Conservation (phyloP, 176 grass and related monocot species). For the Rhynchospora tenuis region DNA sequence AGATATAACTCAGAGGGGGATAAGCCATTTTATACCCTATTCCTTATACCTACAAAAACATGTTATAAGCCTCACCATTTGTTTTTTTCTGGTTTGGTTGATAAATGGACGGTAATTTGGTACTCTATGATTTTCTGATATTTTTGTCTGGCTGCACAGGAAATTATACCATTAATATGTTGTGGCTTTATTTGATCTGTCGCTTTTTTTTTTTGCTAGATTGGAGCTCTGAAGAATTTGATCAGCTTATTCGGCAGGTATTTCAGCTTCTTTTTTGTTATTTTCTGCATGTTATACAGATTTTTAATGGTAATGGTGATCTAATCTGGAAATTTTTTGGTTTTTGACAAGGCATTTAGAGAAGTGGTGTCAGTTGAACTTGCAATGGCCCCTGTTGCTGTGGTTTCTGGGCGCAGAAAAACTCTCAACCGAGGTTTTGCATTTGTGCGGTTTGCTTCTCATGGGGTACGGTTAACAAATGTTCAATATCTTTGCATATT, state of each 20-base stretch:
- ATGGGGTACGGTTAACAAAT: conserved; percentile 45
- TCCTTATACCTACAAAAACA: too few species aligned
- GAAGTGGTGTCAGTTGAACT: conserved; percentile 77
- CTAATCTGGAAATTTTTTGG: conserved; percentile 9
- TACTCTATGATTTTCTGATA: background rate
- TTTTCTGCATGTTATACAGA: background rate
- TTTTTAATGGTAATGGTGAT: background rate
- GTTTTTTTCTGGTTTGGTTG: background rate
- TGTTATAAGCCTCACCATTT: too few species aligned
- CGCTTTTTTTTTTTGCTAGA: conserved; percentile 35
- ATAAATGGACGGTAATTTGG: background rate
- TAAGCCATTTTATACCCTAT: too few species aligned
- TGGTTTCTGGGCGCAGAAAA: conserved; percentile 41
- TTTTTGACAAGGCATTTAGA: conserved; percentile 49
- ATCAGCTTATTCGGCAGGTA: conserved; percentile 71
- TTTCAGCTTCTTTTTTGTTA: background rate
- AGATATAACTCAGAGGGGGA: too few species aligned
- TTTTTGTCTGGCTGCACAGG: background rate
- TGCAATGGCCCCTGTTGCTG: conserved; percentile 40
- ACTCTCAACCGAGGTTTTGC: conserved; percentile 69
- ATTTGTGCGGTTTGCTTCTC: conserved; percentile 71
- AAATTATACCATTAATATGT: background rate
- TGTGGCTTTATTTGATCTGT: conserved; percentile 3
- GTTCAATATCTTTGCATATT: background rate
- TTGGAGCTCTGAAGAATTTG: conserved; percentile 68